Evolutionary conservation across 805 yeast genomes (phyloP), one percentile per base, ranked within the genome.

Genomic region (Suhomyces faveliae): DNA sequence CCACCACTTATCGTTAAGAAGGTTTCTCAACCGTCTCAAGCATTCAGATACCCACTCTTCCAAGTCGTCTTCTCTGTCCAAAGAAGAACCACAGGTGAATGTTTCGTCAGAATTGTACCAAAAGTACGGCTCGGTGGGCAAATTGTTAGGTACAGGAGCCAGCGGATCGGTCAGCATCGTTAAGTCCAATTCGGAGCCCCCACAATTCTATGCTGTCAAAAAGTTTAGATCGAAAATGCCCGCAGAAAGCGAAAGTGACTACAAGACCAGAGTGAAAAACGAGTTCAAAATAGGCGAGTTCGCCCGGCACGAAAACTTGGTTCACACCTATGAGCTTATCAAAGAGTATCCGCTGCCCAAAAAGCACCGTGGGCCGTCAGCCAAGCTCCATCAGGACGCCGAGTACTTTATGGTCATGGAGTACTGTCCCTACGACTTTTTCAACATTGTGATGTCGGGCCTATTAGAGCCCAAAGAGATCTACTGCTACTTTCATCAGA

Each of bases 151-250:
- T 19, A 83, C 91, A 49, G 98, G 98, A 11, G 97, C 97, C 1
- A 91, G 96, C 20, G 97, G 98, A 1, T 85, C 94, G 0, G 98
- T 91, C n/a, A 79, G 86, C 37, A 76, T 89, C 45, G 85, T 90
- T 50, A 80, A 81, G 49, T 78, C 86, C 45, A 74, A 79, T 24
- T 84, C 83, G 53, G 78, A 80, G 20, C 56, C 66, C 7, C 42
- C 46, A 24, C 76, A 79, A 51, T 63, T 88, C 4, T 89, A 80
- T 67, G 98, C 98, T 0, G 87, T 92, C 46, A 91, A 91, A 69
- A 87, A 88, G 65, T 90, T 92, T 64, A 76, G 96, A 51, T 70
- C 85, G 8, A 82, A 83, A 56, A 70, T 79, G 48, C 70, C 77
- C 4, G 77, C 77, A 45, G 96, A 89, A 62, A 58, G 80, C 5